These are phyloP conservation scores for Lobulomyces angularis DNA, from an alignment of 192 early-diverging fungal genomes.

Conservation along the genomic window DNA sequence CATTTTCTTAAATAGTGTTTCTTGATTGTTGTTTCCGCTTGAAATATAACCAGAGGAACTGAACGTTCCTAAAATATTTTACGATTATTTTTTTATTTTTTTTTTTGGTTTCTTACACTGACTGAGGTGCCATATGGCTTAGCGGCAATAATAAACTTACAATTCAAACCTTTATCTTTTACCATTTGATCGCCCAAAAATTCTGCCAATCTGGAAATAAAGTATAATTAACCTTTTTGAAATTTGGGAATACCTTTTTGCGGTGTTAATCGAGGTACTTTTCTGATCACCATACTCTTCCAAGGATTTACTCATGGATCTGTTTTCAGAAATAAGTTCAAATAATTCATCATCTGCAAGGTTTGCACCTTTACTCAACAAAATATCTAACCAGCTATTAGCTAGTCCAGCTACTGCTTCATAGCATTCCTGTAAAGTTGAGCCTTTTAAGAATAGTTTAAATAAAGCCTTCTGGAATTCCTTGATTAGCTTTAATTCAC, in stretches of 20 bases:
- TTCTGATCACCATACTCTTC: conserved; percentile 91
- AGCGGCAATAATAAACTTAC: conserved; percentile 85
- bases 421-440: conserved; percentile 79
- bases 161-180: conserved; percentile 90
- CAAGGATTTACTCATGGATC: conserved; percentile 88
- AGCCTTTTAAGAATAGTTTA: conserved; percentile 80
- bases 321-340: conserved; percentile 93
- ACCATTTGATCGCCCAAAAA: conserved; percentile 97
- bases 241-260: too few relatives aligned
- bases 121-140: conserved; percentile 75
- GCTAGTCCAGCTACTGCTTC: conserved; percentile 74
- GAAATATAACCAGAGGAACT: conserved; percentile 89
- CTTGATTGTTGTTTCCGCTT: conserved; percentile 59
- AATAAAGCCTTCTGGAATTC: conserved; percentile 94
- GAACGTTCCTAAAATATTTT: too few relatives aligned
- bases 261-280: conserved; percentile 89
- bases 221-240: too few relatives aligned
- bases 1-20: conserved; percentile 82
- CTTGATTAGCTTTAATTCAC: conserved; percentile 96
- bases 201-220: conserved; percentile 90
- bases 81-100: too few relatives aligned
- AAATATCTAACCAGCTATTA: conserved; percentile 88
- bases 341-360: conserved; percentile 80
- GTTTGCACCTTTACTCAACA: conserved; percentile 70
- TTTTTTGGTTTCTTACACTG: too few relatives aligned